These are phyloP conservation scores for Malus domestica DNA, from an alignment of 306 rosid species.

Conservation along the genomic window DNA sequence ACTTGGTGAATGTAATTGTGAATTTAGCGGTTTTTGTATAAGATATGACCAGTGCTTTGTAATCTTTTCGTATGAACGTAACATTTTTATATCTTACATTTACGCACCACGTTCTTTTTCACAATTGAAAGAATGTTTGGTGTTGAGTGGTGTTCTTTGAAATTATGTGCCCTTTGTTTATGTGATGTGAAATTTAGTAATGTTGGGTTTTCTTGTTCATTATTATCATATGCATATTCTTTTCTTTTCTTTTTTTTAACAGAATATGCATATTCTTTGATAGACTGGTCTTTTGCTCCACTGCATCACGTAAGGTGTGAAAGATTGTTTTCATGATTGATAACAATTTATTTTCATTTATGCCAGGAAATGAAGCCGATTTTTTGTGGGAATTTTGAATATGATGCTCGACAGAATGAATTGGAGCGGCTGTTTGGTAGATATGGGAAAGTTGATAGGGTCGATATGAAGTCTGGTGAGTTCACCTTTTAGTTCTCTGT, in stretches of 20 bases:
- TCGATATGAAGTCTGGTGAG: constrained; percentile 99
- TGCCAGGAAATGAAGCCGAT: constrained; percentile 79
- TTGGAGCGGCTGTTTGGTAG: constrained; percentile 84
- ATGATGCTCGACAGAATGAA: constrained; percentile 87
- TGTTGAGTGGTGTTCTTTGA: background rate
- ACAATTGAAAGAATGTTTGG: background rate
- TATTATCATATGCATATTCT: background rate
- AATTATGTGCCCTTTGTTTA: background rate
- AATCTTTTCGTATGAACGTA: background rate
- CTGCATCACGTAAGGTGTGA: background rate
- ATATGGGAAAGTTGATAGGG: constrained; percentile 97
- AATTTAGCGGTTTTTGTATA: background rate
- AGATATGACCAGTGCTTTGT: background rate
- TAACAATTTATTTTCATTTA: background rate
- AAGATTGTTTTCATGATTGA: background rate
- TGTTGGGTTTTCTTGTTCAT: background rate
- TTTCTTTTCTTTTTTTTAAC: background rate
- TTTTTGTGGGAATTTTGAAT: constrained; percentile 90
- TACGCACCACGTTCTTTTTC: background rate
- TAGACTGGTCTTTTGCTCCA: background rate
- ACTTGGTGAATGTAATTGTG: no score
- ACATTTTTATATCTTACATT: background rate
- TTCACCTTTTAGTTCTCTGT: background rate
- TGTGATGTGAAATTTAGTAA: background rate
- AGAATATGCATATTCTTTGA: background rate